These are phyloP conservation scores for Trypanosomatidae sp. DNA, from an alignment of 208 protist species.

Conservation along the genomic window DNA sequence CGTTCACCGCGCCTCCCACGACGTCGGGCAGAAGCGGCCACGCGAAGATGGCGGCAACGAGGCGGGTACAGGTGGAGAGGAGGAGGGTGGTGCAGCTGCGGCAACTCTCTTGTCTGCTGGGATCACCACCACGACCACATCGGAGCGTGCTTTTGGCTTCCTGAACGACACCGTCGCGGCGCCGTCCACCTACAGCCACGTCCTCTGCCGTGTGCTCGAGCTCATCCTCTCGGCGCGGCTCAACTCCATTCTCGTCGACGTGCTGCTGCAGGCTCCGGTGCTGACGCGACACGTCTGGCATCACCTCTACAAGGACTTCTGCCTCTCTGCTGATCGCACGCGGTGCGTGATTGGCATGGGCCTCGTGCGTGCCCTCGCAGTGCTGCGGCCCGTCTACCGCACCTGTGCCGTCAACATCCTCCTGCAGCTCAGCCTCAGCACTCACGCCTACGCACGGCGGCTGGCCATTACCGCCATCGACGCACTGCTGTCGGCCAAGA, in stretches of 20 bases:
- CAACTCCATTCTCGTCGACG: too few relatives aligned
- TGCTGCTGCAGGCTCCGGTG: constrained; percentile 66
- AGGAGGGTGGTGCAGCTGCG: constrained; percentile 17
- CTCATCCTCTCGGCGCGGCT: too few relatives aligned
- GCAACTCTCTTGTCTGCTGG: too few relatives aligned
- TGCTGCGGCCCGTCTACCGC: constrained; percentile 51
- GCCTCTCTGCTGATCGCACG: constrained; percentile 50
- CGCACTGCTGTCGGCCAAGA: constrained; percentile 29
- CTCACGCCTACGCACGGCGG: constrained; percentile 53
- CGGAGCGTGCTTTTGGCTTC: too few relatives aligned
- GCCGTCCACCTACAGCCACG: constrained; percentile 69
- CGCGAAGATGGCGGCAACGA: too few relatives aligned
- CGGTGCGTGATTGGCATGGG: constrained; percentile 62
- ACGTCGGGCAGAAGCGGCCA: constrained; percentile 32
- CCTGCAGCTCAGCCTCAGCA: constrained; percentile 47
- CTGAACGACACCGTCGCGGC: constrained; percentile 47
- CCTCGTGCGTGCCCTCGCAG: constrained; percentile 53
- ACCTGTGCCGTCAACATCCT: constrained; percentile 66
- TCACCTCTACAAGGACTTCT: constrained; percentile 68
- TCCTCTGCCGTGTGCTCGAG: constrained; percentile 69
- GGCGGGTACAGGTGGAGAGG: constrained; percentile 1
- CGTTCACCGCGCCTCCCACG: constrained; percentile 15
- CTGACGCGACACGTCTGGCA: constrained; percentile 74
- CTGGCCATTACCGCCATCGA: constrained; percentile 62
- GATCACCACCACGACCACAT: too few relatives aligned